A percentile compares a stretch with the other conserved stretches of the same genome.
Conservation (phyloP, 257 asterid species). For the Solanum pennellii region DNA sequence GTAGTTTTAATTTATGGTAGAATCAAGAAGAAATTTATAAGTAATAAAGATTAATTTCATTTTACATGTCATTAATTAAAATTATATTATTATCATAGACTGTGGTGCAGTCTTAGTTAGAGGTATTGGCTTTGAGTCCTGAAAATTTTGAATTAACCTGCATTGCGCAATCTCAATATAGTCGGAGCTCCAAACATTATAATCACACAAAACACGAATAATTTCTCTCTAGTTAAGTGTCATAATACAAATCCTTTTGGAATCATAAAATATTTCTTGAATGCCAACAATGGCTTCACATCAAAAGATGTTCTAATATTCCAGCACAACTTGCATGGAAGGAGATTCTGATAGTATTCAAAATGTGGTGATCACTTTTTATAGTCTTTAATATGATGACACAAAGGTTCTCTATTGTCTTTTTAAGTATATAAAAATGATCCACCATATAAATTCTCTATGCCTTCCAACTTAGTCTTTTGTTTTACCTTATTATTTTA, state of each 20-base stretch:
- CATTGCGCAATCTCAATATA: background rate
- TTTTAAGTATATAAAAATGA: background rate
- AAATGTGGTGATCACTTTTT: background rate
- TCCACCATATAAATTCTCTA: slow-evolving; percentile 7
- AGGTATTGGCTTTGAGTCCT: background rate
- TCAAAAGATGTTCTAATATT: background rate
- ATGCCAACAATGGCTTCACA: background rate
- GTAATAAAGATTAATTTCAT: background rate
- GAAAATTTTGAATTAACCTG: background rate
- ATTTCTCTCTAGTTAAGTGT: background rate
- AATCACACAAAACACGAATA: no score
- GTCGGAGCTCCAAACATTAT: background rate
- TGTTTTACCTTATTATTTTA: background rate
- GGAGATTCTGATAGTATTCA: background rate
- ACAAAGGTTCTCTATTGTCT: slow-evolving; percentile 5
- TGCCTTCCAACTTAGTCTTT: slow-evolving; percentile 9
- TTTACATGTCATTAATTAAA: background rate
- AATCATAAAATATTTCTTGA: background rate
- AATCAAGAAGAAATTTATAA: background rate
- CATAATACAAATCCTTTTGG: background rate
- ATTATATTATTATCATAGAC: no score
- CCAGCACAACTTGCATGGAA: background rate
- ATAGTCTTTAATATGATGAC: slow-evolving; percentile 1
- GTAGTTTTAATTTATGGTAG: background rate
- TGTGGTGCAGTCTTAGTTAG: background rate